Evolutionary conservation across 1,284 basidiomycete genomes (phyloP).

Genomic region (Heterobasidion annosum): DNA sequence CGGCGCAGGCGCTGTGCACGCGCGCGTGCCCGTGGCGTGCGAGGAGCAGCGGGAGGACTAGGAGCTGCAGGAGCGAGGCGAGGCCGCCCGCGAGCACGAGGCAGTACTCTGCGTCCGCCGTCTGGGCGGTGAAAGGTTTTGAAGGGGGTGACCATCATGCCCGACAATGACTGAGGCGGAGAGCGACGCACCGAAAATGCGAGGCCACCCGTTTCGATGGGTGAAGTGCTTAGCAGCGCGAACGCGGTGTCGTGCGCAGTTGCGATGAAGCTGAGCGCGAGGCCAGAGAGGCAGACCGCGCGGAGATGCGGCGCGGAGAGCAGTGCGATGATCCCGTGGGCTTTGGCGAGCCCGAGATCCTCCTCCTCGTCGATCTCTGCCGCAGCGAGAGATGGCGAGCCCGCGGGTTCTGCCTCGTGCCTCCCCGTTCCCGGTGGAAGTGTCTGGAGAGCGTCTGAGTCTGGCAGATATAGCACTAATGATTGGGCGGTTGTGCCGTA

Average conservation of each 20-base stretch:
- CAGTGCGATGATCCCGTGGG: neutral
- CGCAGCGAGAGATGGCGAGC: neutral
- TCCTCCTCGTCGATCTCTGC: neutral
- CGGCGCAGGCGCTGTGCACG: neutral
- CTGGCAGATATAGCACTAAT: neutral
- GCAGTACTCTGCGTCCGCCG: neutral
- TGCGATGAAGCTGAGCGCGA: neutral
- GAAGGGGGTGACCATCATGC: no score
- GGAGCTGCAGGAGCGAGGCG: neutral
- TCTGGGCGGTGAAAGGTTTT: neutral
- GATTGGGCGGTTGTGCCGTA: neutral
- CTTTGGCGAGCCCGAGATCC: neutral
- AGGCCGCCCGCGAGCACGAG: neutral
- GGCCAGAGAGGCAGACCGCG: neutral
- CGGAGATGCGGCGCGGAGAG: neutral
- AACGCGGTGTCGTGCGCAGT: neutral
- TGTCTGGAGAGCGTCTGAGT: neutral
- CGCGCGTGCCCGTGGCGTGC: neutral
- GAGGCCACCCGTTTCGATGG: neutral
- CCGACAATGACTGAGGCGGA: neutral
- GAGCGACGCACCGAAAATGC: neutral
- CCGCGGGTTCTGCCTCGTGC: neutral
- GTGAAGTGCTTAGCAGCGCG: neutral
- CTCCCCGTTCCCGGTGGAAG: neutral
- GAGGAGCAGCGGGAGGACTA: neutral